phyloP scores from a whole-genome alignment of 2,329 filamentous ascomycete species.

The Fonsecaea pedrosoi region DNA sequence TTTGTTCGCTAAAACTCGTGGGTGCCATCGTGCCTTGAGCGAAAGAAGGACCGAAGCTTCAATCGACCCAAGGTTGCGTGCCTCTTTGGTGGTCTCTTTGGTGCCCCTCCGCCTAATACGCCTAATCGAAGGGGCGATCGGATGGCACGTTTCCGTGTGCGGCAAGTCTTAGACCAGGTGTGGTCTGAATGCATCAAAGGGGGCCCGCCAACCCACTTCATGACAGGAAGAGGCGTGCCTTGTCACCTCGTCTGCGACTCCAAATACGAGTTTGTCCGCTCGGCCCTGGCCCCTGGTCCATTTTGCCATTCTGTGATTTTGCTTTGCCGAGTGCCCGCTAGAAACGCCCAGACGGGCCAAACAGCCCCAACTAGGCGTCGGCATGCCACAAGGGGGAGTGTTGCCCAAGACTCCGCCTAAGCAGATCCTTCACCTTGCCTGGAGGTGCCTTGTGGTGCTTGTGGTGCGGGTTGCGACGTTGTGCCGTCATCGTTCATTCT shows the following conservation, averaged over 20 bases:
- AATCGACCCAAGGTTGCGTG: constrained; percentile 16
- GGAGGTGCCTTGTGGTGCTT: too few species aligned
- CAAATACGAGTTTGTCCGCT: too few species aligned
- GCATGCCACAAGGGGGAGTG: constrained; percentile 2
- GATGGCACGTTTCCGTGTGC: constrained; percentile 23
- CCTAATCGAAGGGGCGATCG: constrained; percentile 26
- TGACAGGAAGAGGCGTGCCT: constrained; percentile 8
- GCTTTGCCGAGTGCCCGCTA: constrained; percentile 22
- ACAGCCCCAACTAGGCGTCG: constrained; percentile 10
- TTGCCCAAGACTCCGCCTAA: background rate
- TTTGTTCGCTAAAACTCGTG: constrained; percentile 25
- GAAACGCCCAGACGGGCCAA: constrained; percentile 23
- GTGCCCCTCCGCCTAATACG: background rate
- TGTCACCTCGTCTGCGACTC: background rate
- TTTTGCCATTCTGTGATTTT: too few species aligned
- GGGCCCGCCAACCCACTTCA: background rate
- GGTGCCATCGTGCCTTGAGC: constrained; percentile 33
- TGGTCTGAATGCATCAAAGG: background rate
- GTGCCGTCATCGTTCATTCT: constrained; percentile 27
- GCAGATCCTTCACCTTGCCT: constrained; percentile 3
- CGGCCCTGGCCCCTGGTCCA: too few species aligned
- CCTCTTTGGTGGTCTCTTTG: constrained; percentile 3
- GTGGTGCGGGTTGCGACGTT: constrained; percentile 26
- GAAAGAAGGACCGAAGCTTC: constrained; percentile 30
- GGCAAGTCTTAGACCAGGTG: constrained; percentile 27